Conservation (phyloP, 441 rosid species). For the Biscutella laevigata region DNA sequence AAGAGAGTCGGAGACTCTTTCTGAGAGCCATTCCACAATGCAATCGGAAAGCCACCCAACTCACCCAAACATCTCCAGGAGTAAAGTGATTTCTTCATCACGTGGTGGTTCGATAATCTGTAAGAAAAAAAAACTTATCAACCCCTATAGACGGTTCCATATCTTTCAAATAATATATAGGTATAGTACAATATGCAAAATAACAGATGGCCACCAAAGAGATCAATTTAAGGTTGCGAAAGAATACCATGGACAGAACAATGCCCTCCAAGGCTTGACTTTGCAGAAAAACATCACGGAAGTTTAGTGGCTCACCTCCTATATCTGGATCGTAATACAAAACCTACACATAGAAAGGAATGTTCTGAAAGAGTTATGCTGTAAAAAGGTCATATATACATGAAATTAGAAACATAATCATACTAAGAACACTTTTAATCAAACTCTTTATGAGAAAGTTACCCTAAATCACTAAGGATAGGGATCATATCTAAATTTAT, state of each 20-base stretch:
- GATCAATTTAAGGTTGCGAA: conserved; percentile 6
- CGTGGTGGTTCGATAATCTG: conserved; percentile 96
- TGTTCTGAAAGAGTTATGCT: conserved; percentile 1
- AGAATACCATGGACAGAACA: conserved; percentile 70
- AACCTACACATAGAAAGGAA: conserved; percentile 40
- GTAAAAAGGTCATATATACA: neutral
- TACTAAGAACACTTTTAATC: neutral
- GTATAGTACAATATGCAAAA: conserved; percentile 14
- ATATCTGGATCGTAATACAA: conserved; percentile 78
- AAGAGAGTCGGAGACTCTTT: neutral
- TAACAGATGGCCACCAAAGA: neutral
- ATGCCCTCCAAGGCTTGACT: conserved; percentile 98
- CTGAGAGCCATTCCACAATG: neutral
- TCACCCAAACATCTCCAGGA: conserved; percentile 85
- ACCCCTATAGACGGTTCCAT: conserved; percentile 14
- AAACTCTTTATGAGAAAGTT: neutral
- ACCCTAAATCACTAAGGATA: neutral
- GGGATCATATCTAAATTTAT: neutral
- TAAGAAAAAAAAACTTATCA: conserved; percentile 33
- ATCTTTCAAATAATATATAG: conserved; percentile 14
- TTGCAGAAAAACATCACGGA: conserved; percentile 85
- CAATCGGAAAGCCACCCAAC: conserved; percentile 20
- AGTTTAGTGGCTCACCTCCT: conserved; percentile 77
- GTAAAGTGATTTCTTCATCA: conserved; percentile 82
- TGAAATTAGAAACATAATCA: conserved; percentile 3